Percentiles rank a stretch among this genome's conserved stretches.
phyloP scores from a whole-genome alignment of 2,329 filamentous ascomycete species.

The Colletotrichum theobromicola region DNA sequence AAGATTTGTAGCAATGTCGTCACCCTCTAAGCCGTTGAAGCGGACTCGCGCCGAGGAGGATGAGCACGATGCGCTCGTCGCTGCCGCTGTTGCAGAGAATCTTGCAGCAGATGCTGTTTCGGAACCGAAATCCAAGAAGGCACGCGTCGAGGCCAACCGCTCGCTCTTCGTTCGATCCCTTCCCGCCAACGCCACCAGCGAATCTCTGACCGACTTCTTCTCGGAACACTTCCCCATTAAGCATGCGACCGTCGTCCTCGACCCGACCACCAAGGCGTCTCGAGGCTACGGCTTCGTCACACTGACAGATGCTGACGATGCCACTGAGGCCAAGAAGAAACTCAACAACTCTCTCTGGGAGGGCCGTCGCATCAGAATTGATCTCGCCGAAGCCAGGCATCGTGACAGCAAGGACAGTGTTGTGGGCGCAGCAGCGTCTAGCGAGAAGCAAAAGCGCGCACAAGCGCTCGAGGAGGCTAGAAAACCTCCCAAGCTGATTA shows the following conservation, averaged over 20 bases:
- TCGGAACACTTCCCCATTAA: constrained; percentile 95
- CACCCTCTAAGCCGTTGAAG: constrained; percentile 18
- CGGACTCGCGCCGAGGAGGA: constrained; percentile 18
- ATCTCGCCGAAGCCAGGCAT: constrained; percentile 85
- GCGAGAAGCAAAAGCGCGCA: constrained; percentile 57
- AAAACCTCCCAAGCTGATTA: constrained; percentile 78
- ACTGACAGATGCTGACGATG: constrained; percentile 92
- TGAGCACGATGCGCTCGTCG: constrained; percentile 17
- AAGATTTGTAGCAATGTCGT: constrained; percentile 3
- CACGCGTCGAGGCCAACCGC: constrained; percentile 63
- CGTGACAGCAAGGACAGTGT: constrained; percentile 53
- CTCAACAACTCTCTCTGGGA: constrained; percentile 80
- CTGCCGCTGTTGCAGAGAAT: constrained; percentile 21
- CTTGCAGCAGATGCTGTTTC: constrained; percentile 37
- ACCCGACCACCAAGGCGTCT: constrained; percentile 84
- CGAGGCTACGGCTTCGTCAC: constrained; percentile 97
- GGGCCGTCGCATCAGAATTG: constrained; percentile 82
- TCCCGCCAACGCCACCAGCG: constrained; percentile 77
- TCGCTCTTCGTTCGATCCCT: constrained; percentile 93
- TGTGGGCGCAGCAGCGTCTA: constrained; percentile 40
- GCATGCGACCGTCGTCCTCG: constrained; percentile 90
- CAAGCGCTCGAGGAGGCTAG: constrained; percentile 65
- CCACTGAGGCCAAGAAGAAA: constrained; percentile 78
- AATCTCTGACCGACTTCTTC: constrained; percentile 86
- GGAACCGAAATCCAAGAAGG: constrained; percentile 52